Conservation (phyloP, 805 yeast genomes). For the Kuraishia ogatae region DNA sequence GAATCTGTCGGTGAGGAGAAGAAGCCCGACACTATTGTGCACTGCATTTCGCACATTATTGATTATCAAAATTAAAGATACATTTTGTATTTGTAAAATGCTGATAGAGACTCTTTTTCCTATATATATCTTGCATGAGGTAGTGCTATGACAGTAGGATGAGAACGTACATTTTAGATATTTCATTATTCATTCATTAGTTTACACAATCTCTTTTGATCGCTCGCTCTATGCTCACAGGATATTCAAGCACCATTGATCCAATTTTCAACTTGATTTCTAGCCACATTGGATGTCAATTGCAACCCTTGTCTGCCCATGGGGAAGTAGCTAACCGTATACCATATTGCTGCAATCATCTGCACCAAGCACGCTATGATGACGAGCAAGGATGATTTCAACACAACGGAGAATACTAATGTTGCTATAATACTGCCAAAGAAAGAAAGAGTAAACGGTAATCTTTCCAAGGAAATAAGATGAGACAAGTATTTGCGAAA, state of each 20-base stretch:
- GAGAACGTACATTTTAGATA: too few species aligned
- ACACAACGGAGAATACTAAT: slow-evolving; percentile 55
- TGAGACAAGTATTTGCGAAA: slow-evolving; percentile 66
- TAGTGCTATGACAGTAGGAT: too few species aligned
- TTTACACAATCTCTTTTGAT: not conserved
- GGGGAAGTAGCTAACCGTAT: slow-evolving; percentile 85
- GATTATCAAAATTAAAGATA: too few species aligned
- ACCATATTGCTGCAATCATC: slow-evolving; percentile 71
- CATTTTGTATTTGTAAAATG: not conserved
- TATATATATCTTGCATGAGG: too few species aligned
- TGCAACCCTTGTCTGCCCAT: slow-evolving; percentile 71
- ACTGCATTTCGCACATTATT: not conserved
- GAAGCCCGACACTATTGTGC: too few species aligned
- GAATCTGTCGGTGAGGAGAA: too few species aligned
- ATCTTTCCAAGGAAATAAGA: slow-evolving; percentile 57
- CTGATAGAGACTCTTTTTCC: not conserved
- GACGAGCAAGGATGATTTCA: slow-evolving; percentile 61
- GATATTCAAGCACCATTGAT: slow-evolving; percentile 5
- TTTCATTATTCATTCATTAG: not conserved
- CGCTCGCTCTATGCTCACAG: not conserved
- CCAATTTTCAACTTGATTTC: slow-evolving; percentile 20
- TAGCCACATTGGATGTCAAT: slow-evolving; percentile 44
- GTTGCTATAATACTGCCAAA: slow-evolving; percentile 67
- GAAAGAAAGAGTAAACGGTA: slow-evolving; percentile 67
- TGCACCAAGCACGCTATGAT: slow-evolving; percentile 63